Evolutionary conservation across 495 filamentous ascomycete species (phyloP), one percentile per base, ranked within the genome.

Genomic region (Daldinia decipiens): DNA sequence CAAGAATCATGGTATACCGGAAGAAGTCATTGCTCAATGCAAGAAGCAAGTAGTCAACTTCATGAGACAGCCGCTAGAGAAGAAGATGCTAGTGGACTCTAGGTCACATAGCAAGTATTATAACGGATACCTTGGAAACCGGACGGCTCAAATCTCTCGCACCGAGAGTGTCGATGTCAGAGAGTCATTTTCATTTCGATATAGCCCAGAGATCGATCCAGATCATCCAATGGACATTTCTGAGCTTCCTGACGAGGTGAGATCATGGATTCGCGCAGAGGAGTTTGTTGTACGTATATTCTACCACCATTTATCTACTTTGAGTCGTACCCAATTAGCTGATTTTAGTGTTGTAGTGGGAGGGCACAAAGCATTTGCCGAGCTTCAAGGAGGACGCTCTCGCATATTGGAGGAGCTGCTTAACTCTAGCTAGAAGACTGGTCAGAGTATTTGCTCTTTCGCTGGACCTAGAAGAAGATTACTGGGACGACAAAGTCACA

Each of bases 1-100:
- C 67, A 82, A 80, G 71, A 86, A 87, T 38, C 85, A 87, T 72
- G 84, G 86, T 0, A 86, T 87, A 32, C 55, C 80, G 0, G 79
- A 82, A 19, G 76, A 80, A 2, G 71, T 81, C 0, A 84, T 87
- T 68, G 70, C 80, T 4, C 68, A 65, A 12, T 84, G 85, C 43
- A 79, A 78, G 54, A 74, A 76, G 58, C 78, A 81, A 60, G 80
- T 81, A 6, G 58, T 82, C 47, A 76, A 77, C 2, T 87, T 86
- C 63, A 86, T 87, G 74, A 70, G 65, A 36, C 84, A 85, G 50
- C 72, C 84, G 0, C 60, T 67, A 0, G 81, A 82, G 40, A 74
- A 81, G 51, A 85, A 87, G 58, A 76, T 83, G 31, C 72, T 74
- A 26, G 7, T 81, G 65, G 13, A 73, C 66, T 77, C 75, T 3